phyloP scores from a whole-genome alignment of 768 basidiomycete species.

The Daedalea quercina region DNA sequence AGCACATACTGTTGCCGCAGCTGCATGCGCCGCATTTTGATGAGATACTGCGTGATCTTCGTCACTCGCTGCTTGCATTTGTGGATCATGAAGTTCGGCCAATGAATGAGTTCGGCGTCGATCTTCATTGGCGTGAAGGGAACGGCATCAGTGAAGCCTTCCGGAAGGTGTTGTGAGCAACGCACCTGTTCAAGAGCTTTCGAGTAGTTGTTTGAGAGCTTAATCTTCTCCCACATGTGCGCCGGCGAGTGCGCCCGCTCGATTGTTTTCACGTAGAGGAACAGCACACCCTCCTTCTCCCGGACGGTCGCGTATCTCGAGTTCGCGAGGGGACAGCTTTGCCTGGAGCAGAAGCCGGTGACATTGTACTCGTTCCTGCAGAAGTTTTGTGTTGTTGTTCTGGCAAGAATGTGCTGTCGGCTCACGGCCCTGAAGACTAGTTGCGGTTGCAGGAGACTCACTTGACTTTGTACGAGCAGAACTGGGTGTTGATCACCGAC shows the following conservation, averaged over 20 bases:
- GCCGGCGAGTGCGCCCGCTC: constrained; percentile 95
- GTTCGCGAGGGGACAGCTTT: constrained; percentile 97
- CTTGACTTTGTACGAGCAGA: constrained; percentile 99
- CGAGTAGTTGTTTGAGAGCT: constrained; percentile 88
- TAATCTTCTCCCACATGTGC: constrained; percentile 96
- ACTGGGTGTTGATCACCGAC: constrained; percentile 90
- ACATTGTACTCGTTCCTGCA: constrained; percentile 99
- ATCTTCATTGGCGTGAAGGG: constrained; percentile 59
- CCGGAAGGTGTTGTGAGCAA: too few relatives aligned
- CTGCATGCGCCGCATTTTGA: constrained; percentile 92
- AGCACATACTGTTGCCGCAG: constrained; percentile 73
- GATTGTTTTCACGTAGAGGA: constrained; percentile 95
- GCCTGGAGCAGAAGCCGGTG: constrained; percentile 89
- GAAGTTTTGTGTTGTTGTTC: constrained; percentile 94
- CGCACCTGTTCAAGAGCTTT: constrained; percentile 91
- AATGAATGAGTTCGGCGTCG: constrained; percentile 91
- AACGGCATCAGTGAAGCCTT: too few relatives aligned
- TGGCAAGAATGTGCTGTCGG: constrained; percentile 24
- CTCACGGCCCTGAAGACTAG: constrained; percentile 1
- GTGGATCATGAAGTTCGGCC: constrained; percentile 96
- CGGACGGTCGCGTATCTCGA: constrained; percentile 97
- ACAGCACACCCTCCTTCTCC: constrained; percentile 90
- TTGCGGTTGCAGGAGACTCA: constrained; percentile 32
- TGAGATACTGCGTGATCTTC: constrained; percentile 98
- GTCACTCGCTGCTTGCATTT: constrained; percentile 99